These are phyloP conservation scores for Phytophthora nicotianae DNA, from an alignment of 352 stramenopile species.

Conservation along the genomic window DNA sequence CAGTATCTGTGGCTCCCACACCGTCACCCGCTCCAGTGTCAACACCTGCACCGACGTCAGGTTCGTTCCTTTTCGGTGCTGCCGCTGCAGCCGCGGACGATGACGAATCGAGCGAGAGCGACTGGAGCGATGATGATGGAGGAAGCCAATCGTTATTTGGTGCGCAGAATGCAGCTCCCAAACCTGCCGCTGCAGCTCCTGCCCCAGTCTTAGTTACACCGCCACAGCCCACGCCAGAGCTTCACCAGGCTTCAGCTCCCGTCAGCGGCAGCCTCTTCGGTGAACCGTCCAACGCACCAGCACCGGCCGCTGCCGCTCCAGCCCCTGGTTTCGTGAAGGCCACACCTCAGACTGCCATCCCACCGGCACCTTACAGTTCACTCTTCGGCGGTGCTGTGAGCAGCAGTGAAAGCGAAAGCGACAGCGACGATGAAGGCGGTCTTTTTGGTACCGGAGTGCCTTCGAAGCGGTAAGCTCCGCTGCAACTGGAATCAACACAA, in stretches of 20 bases:
- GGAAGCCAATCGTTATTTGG: conserved; percentile 46
- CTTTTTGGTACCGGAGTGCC: conserved; percentile 82
- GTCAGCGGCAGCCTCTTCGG: conserved; percentile 39
- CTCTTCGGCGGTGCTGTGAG: conserved; percentile 66
- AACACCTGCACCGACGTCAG: conserved; percentile 6
- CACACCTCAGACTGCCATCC: conserved; percentile 26
- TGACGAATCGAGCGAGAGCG: conserved; percentile 67
- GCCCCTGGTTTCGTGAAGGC: conserved; percentile 36
- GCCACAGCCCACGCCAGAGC: conserved; percentile 26
- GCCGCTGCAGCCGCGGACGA: conserved; percentile 33
- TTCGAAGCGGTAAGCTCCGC: conserved; percentile 56
- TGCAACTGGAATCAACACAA: conserved; percentile 22
- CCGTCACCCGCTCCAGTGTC: not conserved
- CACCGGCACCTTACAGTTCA: conserved; percentile 51
- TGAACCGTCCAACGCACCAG: conserved; percentile 21
- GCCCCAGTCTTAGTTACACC: conserved; percentile 31
- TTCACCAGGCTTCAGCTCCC: conserved; percentile 25
- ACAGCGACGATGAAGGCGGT: conserved; percentile 79
- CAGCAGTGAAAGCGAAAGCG: conserved; percentile 63
- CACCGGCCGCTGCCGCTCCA: conserved; percentile 15
- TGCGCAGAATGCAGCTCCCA: conserved; percentile 24
- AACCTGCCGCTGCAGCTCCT: conserved; percentile 18
- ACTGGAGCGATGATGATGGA: conserved; percentile 68
- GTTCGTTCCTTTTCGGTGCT: conserved; percentile 46
- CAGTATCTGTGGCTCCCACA: not conserved